Evolutionary conservation across 2,329 filamentous ascomycete genomes (phyloP).

Genomic region (Epichloe elymi): DNA sequence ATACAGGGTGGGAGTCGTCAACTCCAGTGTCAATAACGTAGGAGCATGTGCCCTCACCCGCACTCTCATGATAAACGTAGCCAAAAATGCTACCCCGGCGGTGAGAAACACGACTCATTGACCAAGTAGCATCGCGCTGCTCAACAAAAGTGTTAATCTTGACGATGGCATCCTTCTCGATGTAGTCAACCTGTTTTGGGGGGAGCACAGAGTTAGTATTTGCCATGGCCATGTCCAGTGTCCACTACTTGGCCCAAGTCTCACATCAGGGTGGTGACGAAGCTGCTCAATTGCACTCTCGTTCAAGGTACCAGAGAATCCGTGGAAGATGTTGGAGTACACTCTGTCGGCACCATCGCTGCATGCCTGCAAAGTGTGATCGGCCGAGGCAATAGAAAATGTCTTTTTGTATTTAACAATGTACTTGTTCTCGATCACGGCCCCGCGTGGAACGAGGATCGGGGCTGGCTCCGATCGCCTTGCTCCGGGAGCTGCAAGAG

Average conservation of each 20-base stretch:
- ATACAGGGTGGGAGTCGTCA: constrained; percentile 19
- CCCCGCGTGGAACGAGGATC: constrained; percentile 10
- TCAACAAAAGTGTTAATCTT: constrained; percentile 6
- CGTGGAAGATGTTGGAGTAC: constrained; percentile 11
- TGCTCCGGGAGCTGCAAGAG: constrained; percentile 8
- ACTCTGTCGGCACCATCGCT: constrained; percentile 12
- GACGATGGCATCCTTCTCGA: constrained; percentile 23
- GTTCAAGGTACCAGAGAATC: constrained; percentile 13
- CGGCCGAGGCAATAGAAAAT: constrained; percentile 7
- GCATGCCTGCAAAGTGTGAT: constrained; percentile 8
- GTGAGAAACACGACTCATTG: constrained; percentile 21
- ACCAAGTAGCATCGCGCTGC: constrained; percentile 15
- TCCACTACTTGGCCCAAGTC: background rate
- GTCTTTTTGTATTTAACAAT: constrained; percentile 17
- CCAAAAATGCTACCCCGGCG: constrained; percentile 13
- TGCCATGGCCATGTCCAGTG: too few relatives aligned
- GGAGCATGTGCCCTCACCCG: constrained; percentile 26
- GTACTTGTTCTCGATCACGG: constrained; percentile 15
- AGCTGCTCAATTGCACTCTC: constrained; percentile 9
- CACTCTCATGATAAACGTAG: constrained; percentile 26
- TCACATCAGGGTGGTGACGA: constrained; percentile 14
- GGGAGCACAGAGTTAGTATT: too few relatives aligned
- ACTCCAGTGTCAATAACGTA: constrained; percentile 36
- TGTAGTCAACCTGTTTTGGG: constrained; percentile 15
- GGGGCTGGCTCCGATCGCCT: constrained; percentile 15